Conservation (phyloP, 345 rosid genomes). For the Cochlearia excelsa region DNA sequence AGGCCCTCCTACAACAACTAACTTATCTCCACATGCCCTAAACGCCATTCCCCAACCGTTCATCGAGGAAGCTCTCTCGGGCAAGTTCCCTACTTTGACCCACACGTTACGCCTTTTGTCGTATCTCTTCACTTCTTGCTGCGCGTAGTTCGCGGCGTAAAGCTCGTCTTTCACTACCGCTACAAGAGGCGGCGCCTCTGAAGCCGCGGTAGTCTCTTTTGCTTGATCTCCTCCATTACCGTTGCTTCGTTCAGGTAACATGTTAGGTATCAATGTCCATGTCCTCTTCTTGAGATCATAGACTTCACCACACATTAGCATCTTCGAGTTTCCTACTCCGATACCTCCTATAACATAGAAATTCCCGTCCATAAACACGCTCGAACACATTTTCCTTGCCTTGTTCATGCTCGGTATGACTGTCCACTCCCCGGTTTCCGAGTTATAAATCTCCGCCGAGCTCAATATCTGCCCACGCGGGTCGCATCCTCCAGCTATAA, state of each 20-base stretch:
- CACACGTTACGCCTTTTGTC: slow-evolving; percentile 55
- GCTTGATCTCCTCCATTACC: slow-evolving; percentile 22
- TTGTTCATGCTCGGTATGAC: slow-evolving; percentile 58
- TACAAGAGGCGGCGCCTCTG: slow-evolving; percentile 73
- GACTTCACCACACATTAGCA: slow-evolving; percentile 58
- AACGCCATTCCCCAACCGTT: slow-evolving; percentile 96
- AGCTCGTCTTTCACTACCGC: slow-evolving; percentile 75
- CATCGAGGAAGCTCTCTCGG: slow-evolving; percentile 49
- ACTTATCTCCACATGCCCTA: slow-evolving; percentile 66
- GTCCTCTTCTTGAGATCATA: slow-evolving; percentile 51
- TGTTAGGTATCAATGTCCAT: slow-evolving; percentile 61
- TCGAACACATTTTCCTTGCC: slow-evolving; percentile 75
- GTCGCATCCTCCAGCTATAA: slow-evolving; percentile 85
- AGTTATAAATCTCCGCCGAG: slow-evolving; percentile 68
- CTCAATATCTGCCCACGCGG: slow-evolving; percentile 42
- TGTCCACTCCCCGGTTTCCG: slow-evolving; percentile 50
- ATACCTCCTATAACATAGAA: slow-evolving; percentile 74
- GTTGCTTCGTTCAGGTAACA: slow-evolving; percentile 49
- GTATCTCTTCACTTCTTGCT: slow-evolving; percentile 51
- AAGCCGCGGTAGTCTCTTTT: slow-evolving; percentile 23
- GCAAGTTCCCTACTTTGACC: slow-evolving; percentile 55
- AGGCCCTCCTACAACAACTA: slow-evolving; percentile 67
- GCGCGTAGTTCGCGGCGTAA: slow-evolving; percentile 60
- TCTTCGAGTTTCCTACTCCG: slow-evolving; percentile 36
- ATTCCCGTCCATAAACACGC: slow-evolving; percentile 74